Evolutionary conservation across 495 filamentous ascomycete genomes (phyloP).

Genomic region (Hypoxylon perforatum): DNA sequence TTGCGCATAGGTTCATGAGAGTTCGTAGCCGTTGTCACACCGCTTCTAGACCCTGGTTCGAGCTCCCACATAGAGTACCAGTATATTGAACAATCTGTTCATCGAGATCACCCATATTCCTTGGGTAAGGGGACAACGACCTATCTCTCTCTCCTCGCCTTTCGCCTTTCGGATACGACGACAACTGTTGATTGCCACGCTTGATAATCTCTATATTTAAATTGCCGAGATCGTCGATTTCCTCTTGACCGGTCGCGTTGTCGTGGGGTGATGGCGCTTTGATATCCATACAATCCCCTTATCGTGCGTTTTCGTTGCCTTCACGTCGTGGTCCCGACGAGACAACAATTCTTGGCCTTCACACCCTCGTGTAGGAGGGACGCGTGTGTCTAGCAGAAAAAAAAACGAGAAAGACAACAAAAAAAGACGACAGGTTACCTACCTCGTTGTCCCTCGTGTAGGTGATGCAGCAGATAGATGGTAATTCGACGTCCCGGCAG

Average conservation of each 20-base stretch:
- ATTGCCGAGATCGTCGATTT: conserved; percentile 1
- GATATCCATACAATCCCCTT: conserved; percentile 19
- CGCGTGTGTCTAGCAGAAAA: conserved; percentile 22
- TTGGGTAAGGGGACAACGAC: not conserved
- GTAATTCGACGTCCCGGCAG: conserved; percentile 26
- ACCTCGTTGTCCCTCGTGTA: conserved; percentile 24
- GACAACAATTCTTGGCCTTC: conserved; percentile 25
- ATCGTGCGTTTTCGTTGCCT: conserved; percentile 41
- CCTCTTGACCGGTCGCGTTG: conserved; percentile 15
- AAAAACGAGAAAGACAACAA: no score
- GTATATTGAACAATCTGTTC: conserved; percentile 2
- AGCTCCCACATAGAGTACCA: not conserved
- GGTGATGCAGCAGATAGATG: conserved; percentile 16
- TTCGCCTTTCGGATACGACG: conserved; percentile 24
- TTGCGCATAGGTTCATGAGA: conserved; percentile 33
- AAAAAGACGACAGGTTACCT: conserved; percentile 8
- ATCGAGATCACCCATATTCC: conserved; percentile 31
- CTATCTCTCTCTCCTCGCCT: no score
- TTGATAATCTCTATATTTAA: not conserved
- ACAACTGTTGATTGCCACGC: conserved; percentile 11
- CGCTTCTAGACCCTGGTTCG: conserved; percentile 5
- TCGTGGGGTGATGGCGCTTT: conserved; percentile 3
- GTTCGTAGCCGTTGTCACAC: conserved; percentile 37
- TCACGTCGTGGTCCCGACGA: conserved; percentile 33
- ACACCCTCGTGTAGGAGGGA: conserved; percentile 2